Base-by-base conservation (phyloP, 805 yeast genomes). In the Yarrowia divulgata region DNA sequence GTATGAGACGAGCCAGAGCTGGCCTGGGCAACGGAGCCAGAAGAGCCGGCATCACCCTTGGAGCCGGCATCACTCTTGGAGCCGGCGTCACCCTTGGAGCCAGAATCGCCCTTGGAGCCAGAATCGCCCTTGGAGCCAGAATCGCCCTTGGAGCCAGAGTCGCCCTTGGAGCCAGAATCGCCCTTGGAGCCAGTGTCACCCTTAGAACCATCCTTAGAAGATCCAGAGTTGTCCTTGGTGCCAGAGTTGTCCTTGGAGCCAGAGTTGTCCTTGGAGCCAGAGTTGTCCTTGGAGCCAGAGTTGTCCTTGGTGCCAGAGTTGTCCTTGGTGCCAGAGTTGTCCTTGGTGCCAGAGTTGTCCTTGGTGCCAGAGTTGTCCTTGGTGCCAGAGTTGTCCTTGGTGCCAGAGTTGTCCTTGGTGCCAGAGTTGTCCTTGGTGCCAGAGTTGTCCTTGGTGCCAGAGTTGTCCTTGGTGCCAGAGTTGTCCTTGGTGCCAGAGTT, bases 101-200 rank as follows among this genome's bases (percentile, higher is more conserved):
- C 54, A 23, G 48, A 43, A 23, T 34, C 52, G 35, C 10, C 37
- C 37, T 46, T 46, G 52, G 35, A 19, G n/a, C 52, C 52, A 46
- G 52, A 46, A n/a, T 14, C 52, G 12, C 34, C 32, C 35, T 46
- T 46, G n/a, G 52, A 46, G 19, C 48, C 48, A 13, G 37, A 34
- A 34, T 34, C 37, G 37, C 37, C 10, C 37, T 34, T 34, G 37
- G 37, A 9, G 37, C 37, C 37, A 34, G 37, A 34, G n/a, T 39
- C 42, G 14, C 16, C 42, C 42, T 39, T 39, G 42, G 42, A 12
- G 42, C 48, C 48, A 13, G 37, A 34, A 34, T 34, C 37, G 37
- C 3, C 10, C 37, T 34, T 34, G 37, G 37, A 9, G 8, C 37
- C 37, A 6, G 37, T 1, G n/a, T 39, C 42, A 14, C 16, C 16